Base-by-base conservation (phyloP, 2,329 filamentous ascomycete genomes). In the Fusarium udum region DNA sequence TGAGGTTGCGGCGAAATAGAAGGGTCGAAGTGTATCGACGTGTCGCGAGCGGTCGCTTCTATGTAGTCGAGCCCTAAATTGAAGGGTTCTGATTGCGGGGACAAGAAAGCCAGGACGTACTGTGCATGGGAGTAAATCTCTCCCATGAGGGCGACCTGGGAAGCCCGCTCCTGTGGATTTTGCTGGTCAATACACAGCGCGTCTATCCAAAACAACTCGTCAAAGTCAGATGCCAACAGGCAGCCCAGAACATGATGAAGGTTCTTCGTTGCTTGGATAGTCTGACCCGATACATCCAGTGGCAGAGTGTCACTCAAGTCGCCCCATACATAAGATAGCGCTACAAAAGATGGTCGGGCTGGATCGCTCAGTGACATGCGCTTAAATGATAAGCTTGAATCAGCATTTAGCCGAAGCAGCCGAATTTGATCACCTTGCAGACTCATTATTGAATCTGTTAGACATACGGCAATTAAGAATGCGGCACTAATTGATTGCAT, bases 381-480 rank as follows among this genome's bases (percentile, higher is more conserved):
- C 15, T 7, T 40, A 3, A n/a, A 53, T 3, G 34, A 22, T 4
- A 31, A 31, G 20, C 2, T 32, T 28, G 24, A 39, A 11, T 7
- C 4, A 9, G 4, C 24, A 2, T 26, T 11, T 6, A 39, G 9
- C 4, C 14, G 5, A 13, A 53, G 20, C 10, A 53, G 51, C 5
- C 6, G 51, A n/a, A 28, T 28, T 6, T 53, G 0, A 3, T 31
- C 13, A 18, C 18, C 24, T 3, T 24, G 11, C 3, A 56, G 26
- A 20, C 8, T 52, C 4, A 15, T 36, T 4, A 14, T 26, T 24
- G 0, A 7, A n/a, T n/a, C 4, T 34, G 11, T n/a, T 11, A 15
- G 2, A 32, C 18, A 9, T 13, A 3, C 0, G 32, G 15, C 9
- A 10, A 24, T 20, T 11, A 3, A 2, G 0, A 34, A 10, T 22